phyloP scores from a whole-genome alignment of 768 basidiomycete genomes.

The Lentinula boryana region DNA sequence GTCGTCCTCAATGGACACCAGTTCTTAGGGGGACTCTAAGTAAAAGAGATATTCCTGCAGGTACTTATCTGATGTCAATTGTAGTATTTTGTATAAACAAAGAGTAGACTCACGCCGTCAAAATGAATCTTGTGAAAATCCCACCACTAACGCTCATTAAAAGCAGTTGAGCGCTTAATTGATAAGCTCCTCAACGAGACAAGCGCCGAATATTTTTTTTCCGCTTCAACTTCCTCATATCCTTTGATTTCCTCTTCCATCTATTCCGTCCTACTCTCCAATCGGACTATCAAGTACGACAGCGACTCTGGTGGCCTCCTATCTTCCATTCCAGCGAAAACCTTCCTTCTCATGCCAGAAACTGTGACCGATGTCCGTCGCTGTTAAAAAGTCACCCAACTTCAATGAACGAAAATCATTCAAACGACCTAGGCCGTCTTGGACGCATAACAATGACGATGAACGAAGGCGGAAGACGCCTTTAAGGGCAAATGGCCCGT shows the following conservation, averaged over 20 bases:
- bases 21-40: not conserved
- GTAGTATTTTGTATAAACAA: no score
- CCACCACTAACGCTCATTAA: no score
- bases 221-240: not conserved
- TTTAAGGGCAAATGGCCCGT: slow-evolving; percentile 23
- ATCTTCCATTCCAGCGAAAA: not conserved
- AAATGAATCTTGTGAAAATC: no score
- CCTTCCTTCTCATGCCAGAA: not conserved
- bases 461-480: slow-evolving; percentile 20
- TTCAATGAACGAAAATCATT: slow-evolving; percentile 14
- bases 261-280: not conserved
- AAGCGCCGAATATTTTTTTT: no score
- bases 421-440: slow-evolving; percentile 22
- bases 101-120: no score
- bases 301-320: not conserved
- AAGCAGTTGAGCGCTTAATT: no score
- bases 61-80: no score
- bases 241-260: not conserved
- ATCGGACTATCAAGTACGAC: not conserved
- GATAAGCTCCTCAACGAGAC: no score
- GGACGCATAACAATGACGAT: slow-evolving; percentile 36
- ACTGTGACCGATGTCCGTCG: not conserved
- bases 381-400: not conserved
- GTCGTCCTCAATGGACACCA: not conserved
- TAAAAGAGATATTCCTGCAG: no score